Conservation (phyloP, 1,139 yeast genomes). For the Hyphopichia khmerensis region DNA sequence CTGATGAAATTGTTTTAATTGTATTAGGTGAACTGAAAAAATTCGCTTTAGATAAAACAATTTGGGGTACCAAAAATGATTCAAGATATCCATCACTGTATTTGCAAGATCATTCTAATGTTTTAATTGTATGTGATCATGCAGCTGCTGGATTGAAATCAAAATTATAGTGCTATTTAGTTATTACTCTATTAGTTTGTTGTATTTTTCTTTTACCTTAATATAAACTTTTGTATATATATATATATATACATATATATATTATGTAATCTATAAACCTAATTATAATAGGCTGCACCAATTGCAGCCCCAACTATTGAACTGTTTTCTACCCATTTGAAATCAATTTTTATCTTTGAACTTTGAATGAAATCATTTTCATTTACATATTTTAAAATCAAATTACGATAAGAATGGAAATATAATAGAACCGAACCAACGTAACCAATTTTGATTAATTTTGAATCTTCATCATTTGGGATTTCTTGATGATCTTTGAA, state of each 20-base stretch:
- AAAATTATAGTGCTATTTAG: too few relatives aligned
- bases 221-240: too few relatives aligned
- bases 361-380: conserved; percentile 24
- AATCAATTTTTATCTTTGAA: conserved; percentile 34
- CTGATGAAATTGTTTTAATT: conserved; percentile 51
- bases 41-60: conserved; percentile 45
- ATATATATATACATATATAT: background rate
- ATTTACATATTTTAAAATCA: conserved; percentile 30
- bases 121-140: conserved; percentile 46
- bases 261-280: background rate
- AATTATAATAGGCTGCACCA: conserved; percentile 37
- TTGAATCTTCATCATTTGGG: conserved; percentile 7
- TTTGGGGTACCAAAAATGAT: conserved; percentile 35
- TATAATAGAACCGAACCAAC: conserved; percentile 45
- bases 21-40: conserved; percentile 47
- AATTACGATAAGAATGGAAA: conserved; percentile 33
- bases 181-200: too few relatives aligned
- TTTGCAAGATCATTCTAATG: conserved; percentile 47
- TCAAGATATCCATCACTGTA: conserved; percentile 45
- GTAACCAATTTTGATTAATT: conserved; percentile 33
- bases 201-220: too few relatives aligned
- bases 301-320: conserved; percentile 50
- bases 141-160: conserved; percentile 40
- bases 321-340: conserved; percentile 41
- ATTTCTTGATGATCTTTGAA: conserved; percentile 28